Conservation (phyloP, 2,329 filamentous ascomycete genomes). For the Xenosphaeropsis pyriputrescens region DNA sequence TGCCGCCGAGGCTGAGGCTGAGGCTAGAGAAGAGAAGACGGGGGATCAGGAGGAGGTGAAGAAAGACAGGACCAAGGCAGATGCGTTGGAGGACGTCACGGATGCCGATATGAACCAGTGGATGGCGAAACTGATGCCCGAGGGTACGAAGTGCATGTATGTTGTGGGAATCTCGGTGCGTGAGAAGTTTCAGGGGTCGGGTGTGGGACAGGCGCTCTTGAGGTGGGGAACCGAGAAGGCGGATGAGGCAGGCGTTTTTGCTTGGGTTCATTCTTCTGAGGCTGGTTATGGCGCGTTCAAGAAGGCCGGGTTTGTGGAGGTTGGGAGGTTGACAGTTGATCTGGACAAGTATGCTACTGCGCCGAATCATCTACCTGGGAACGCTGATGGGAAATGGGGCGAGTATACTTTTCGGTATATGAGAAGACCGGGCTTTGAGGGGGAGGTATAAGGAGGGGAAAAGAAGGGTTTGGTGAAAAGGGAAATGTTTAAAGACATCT, state of each 20-base stretch:
- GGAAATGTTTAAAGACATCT: too few relatives aligned
- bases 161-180: constrained; percentile 19
- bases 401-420: constrained; percentile 21
- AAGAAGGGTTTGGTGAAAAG: too few relatives aligned
- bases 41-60: not conserved
- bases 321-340: constrained; percentile 16
- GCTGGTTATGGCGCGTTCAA: constrained; percentile 15
- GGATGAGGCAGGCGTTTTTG: constrained; percentile 15
- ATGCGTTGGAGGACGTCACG: constrained; percentile 10
- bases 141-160: constrained; percentile 18
- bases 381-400: constrained; percentile 15
- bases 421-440: constrained; percentile 1
- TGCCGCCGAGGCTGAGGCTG: not conserved
- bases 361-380: constrained; percentile 8
- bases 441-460: too few relatives aligned
- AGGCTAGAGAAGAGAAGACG: not conserved
- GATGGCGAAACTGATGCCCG: constrained; percentile 12
- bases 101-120: constrained; percentile 17
- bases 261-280: constrained; percentile 22
- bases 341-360: constrained; percentile 18
- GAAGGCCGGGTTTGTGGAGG: constrained; percentile 8
- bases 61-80: not conserved
- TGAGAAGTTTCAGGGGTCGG: constrained; percentile 16
- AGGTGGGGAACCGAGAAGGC: constrained; percentile 17
- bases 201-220: constrained; percentile 20